Evolutionary conservation across 495 filamentous ascomycete genomes (phyloP).

Genomic region (Podospora comata): DNA sequence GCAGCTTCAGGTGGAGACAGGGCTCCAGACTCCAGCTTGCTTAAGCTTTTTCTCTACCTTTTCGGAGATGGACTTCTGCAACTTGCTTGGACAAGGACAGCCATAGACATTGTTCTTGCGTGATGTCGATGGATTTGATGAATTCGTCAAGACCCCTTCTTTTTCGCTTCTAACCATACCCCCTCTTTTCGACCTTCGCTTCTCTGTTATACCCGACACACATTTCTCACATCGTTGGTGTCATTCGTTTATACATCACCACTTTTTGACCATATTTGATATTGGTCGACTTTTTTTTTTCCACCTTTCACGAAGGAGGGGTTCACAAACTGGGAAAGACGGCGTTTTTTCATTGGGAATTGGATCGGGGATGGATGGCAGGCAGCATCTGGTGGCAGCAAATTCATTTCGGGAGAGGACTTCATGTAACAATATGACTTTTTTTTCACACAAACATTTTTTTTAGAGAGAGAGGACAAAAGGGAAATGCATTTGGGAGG

Average conservation of each 20-base stretch:
- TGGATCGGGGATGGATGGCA: not conserved
- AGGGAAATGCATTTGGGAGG: not conserved
- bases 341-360: not conserved
- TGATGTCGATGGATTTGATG: not conserved
- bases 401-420: not conserved
- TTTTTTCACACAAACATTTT: not conserved
- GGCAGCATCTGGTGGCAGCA: not conserved
- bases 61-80: not conserved
- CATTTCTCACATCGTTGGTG: not conserved
- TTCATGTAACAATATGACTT: not conserved
- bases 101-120: not conserved
- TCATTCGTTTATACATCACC: slow-evolving; percentile 3
- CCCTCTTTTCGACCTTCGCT: not conserved
- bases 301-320: not conserved
- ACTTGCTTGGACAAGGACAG: not conserved
- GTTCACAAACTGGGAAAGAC: not conserved
- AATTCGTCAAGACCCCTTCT: slow-evolving; percentile 3
- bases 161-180: not conserved
- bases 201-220: not conserved
- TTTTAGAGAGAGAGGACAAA: not conserved
- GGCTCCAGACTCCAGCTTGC: slow-evolving; percentile 2
- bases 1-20: slow-evolving; percentile 5
- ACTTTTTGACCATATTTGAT: not conserved
- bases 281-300: not conserved
- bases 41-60: not conserved